phyloP scores from a whole-genome alignment of 495 filamentous ascomycete genomes.

The Penicillium silybi region DNA sequence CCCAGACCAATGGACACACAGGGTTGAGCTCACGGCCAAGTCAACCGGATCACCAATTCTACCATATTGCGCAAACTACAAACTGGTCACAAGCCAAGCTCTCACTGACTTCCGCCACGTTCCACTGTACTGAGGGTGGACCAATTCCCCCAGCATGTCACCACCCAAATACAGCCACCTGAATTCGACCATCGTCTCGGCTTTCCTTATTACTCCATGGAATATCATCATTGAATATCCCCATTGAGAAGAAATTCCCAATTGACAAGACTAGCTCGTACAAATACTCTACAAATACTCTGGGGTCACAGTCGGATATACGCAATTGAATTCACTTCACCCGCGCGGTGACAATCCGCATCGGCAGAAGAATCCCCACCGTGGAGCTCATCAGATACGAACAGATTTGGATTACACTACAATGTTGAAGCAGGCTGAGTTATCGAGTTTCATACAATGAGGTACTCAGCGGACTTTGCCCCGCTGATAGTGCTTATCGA shows the following conservation, averaged over 20 bases:
- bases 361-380: background rate
- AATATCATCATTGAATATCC: no score
- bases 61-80: background rate
- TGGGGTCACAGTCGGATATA: background rate
- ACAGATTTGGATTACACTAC: background rate
- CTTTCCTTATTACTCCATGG: background rate
- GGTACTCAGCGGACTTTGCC: constrained; percentile 5
- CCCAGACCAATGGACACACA: constrained; percentile 10
- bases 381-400: background rate
- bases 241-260: no score
- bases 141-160: background rate
- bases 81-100: background rate
- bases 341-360: background rate
- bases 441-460: background rate
- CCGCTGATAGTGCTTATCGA: constrained; percentile 17
- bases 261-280: background rate
- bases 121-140: constrained; percentile 2
- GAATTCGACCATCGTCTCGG: constrained; percentile 6
- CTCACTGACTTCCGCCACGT: background rate
- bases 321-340: background rate
- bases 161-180: background rate
- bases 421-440: background rate
- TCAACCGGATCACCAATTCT: background rate
- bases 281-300: background rate
- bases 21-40: background rate